Base-by-base conservation (phyloP, 1,284 basidiomycete genomes). In the Anthracocystis setariae region DNA sequence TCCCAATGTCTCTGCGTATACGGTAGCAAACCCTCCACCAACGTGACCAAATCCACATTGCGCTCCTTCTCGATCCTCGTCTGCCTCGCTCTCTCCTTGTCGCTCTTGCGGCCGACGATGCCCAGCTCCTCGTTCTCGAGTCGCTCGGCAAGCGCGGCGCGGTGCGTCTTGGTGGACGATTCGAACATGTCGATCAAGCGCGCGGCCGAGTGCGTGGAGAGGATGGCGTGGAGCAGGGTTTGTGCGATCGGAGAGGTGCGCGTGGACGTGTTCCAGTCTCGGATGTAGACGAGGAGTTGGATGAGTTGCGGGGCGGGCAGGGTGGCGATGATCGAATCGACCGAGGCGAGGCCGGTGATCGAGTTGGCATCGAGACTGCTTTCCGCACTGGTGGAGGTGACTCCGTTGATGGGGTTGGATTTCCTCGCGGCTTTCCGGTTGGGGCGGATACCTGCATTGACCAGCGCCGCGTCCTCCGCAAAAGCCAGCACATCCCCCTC, bases 201-300 rank as follows among this genome's bases (percentile, higher is more conserved):
- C 29, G 91, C 89, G 1, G 90, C 88, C 0, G 89, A 85, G 40
- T 89, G 88, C 58, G 91, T 84, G 75, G 91, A 91, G 59, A 98
- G 84, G 50, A 98, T 85, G 3, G 93, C 90, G 79, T 92, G 89
- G 51, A 99, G 85, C 25, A 98, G 86, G 17, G 86, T 86, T 84
- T 99, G 95, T 1, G 96, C 95, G 39, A 96, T 87, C n/a, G 85
- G 84, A 62, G 91, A 90, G 21, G 92, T 94, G 78, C 90, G 90
- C 7, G 91, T 91, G 57, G 90, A 91, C 12, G 94, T 90, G 84
- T 98, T 99, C 95, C 95, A 99, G 76, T 92, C 90, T 43, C 92
- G 88, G 33, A 94, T 87, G 83, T 93, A 94, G 40, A 87, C 87
- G 48, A 98, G 85, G 15, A 99, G 87, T 58, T 90, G 89, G 8